Base-by-base conservation (phyloP, 495 filamentous ascomycete species). In the Hypoxylon cercidicola region DNA sequence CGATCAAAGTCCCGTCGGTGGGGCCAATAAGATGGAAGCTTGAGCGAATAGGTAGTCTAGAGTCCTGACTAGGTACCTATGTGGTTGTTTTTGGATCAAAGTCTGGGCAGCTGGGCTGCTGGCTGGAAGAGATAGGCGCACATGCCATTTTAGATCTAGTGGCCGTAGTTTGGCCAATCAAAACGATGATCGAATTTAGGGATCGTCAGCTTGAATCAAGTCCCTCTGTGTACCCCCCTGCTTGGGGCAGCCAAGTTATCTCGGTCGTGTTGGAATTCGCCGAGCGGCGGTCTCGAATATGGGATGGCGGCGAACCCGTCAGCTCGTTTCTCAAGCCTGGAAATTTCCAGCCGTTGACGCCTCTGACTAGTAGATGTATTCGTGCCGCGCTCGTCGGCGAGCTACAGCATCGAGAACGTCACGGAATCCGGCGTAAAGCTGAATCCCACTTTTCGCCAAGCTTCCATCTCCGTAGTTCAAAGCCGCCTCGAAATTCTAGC, bases 21-120 rank as follows among this genome's bases (percentile, higher is more conserved):
- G 20, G 37, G 44, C 11, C 13, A 23, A 40, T 1, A 41, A 54
- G 41, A 48, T 20, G 34, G 63, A 44, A 1, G 47, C 57, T 43
- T 67, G 23, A 62, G 19, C 30, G 35, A 10, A 13, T 43, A 41
- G 12, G 3, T 28, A 25, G 23, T 25, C 23, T 25, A 25, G 23
- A 25, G 23, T 32, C n/a, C n/a, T n/a, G n/a, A n/a, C n/a, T n/a
- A n/a, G n/a, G n/a, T n/a, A n/a, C n/a, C n/a, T n/a, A n/a, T n/a
- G n/a, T n/a, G n/a, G n/a, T n/a, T n/a, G n/a, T n/a, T n/a, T n/a
- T n/a, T n/a, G n/a, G n/a, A n/a, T n/a, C n/a, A n/a, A n/a, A n/a
- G n/a, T n/a, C n/a, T n/a, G n/a, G n/a, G n/a, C n/a, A n/a, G n/a
- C n/a, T n/a, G n/a, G n/a, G n/a, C n/a, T n/a, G n/a, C 8, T 32